These are phyloP conservation scores for Tylopilus rubrobrunneus DNA, from an alignment of 768 basidiomycete genomes.

Conservation along the genomic window DNA sequence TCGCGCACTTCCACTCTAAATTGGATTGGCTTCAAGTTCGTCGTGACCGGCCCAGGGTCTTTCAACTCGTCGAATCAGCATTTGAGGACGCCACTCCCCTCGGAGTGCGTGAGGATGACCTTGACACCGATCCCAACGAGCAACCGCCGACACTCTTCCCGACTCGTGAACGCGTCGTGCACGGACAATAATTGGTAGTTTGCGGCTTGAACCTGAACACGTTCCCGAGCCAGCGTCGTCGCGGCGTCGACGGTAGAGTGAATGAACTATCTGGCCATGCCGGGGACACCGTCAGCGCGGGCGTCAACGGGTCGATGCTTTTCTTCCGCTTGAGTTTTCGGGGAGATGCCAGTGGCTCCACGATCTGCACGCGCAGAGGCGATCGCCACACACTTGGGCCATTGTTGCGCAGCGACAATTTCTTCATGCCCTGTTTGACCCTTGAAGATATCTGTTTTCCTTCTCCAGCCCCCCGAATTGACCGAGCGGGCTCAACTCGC, in stretches of 20 bases:
- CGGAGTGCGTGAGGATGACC: too few relatives aligned
- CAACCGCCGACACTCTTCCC: constrained; percentile 69
- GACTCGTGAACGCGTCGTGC: constrained; percentile 58
- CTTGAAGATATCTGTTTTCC: constrained; percentile 44
- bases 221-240: constrained; percentile 79
- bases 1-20: constrained; percentile 78
- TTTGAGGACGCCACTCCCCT: too few relatives aligned
- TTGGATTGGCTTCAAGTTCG: constrained; percentile 56
- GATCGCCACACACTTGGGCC: constrained; percentile 13
- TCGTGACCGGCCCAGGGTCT: constrained; percentile 33
- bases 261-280: constrained; percentile 47
- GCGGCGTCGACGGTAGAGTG: constrained; percentile 41
- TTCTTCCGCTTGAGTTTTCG: constrained; percentile 35
- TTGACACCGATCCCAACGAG: constrained; percentile 69
- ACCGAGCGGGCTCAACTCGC: background rate
- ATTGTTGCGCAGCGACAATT: constrained; percentile 43
- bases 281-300: constrained; percentile 29
- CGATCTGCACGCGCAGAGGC: constrained; percentile 45
- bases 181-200: constrained; percentile 55
- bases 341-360: constrained; percentile 46
- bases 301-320: constrained; percentile 17
- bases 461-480: constrained; percentile 42
- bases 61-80: constrained; percentile 69
- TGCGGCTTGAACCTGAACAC: constrained; percentile 84
- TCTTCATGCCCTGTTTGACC: constrained; percentile 25